phyloP scores from a whole-genome alignment of 768 basidiomycete species.

The Cystofilobasidium capitatum region DNA sequence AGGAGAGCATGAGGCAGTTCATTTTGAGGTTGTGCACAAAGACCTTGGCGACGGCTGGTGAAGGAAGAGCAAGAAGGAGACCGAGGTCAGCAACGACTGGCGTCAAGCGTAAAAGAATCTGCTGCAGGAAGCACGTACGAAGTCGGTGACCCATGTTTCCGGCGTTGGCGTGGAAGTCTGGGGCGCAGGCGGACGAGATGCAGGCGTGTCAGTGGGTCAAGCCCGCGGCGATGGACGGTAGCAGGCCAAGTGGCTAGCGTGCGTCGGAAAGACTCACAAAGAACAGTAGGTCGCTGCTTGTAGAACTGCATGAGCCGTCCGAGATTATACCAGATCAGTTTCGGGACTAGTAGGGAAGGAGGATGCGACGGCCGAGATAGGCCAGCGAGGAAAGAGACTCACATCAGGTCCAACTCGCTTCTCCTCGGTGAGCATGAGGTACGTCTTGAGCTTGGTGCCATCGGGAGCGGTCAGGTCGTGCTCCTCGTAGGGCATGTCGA shows the following conservation, averaged over 20 bases:
- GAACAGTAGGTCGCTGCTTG: constrained; percentile 53
- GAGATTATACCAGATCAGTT: constrained; percentile 32
- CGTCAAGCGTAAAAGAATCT: neutral
- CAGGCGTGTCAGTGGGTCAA: no score
- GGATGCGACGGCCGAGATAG: neutral
- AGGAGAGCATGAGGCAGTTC: constrained; percentile 89
- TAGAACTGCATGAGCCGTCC: constrained; percentile 20
- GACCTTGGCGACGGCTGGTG: constrained; percentile 62
- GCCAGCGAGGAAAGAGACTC: constrained; percentile 37
- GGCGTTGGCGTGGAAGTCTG: constrained; percentile 26
- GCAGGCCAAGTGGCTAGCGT: neutral
- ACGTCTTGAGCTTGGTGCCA: constrained; percentile 60
- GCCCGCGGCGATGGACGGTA: no score
- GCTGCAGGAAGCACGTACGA: neutral
- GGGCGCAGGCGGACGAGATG: no score
- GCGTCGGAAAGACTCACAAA: neutral
- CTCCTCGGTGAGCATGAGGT: constrained; percentile 50
- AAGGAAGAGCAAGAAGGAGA: no score
- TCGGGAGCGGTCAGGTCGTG: constrained; percentile 65
- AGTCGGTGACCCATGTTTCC: constrained; percentile 66
- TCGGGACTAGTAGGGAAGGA: constrained; percentile 43
- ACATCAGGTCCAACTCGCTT: constrained; percentile 44
- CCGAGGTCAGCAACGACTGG: neutral
- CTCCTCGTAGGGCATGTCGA: constrained; percentile 64
- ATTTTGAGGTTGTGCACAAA: constrained; percentile 76